These are phyloP conservation scores for Thraustochytrium aureum DNA, from an alignment of 352 stramenopile genomes.

Conservation along the genomic window DNA sequence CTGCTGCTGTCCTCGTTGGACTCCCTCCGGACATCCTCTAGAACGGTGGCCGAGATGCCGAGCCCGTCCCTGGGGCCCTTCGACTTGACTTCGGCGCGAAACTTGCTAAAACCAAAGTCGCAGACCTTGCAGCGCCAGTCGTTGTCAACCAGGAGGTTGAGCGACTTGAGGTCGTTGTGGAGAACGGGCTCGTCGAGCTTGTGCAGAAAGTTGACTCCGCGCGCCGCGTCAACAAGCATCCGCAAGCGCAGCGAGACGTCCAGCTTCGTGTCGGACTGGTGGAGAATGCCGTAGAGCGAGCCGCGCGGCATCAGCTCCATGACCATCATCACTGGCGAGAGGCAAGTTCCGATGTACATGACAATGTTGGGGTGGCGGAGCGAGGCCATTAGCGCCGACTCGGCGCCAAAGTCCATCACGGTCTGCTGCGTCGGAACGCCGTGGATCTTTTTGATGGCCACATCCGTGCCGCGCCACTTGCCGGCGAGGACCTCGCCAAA, in stretches of 20 bases:
- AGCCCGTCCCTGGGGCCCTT: too few species aligned
- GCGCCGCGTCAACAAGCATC: slow-evolving; percentile 78
- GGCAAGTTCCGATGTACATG: slow-evolving; percentile 85
- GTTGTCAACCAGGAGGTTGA: slow-evolving; percentile 81
- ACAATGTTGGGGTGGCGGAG: slow-evolving; percentile 59
- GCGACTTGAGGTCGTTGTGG: slow-evolving; percentile 77
- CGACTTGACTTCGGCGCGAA: background rate
- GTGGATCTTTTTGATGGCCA: slow-evolving; percentile 88
- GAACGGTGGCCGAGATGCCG: background rate
- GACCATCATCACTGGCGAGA: slow-evolving; percentile 76
- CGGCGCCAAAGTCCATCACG: slow-evolving; percentile 59
- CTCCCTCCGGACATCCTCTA: too few species aligned
- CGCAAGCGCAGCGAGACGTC: slow-evolving; percentile 76
- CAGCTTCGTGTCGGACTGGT: slow-evolving; percentile 56
- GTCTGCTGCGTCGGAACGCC: background rate
- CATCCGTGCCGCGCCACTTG: slow-evolving; percentile 91
- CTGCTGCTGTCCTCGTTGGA: too few species aligned
- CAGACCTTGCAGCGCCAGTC: slow-evolving; percentile 85
- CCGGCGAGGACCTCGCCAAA: slow-evolving; percentile 90
- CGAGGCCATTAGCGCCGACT: slow-evolving; percentile 61
- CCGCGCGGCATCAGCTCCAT: slow-evolving; percentile 81
- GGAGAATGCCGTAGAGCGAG: slow-evolving; percentile 75
- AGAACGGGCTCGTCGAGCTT: slow-evolving; percentile 76
- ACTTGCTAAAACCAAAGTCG: slow-evolving; percentile 67
- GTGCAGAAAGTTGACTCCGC: slow-evolving; percentile 83